Evolutionary conservation across 2,329 filamentous ascomycete species (phyloP), one percentile per base, ranked within the genome.

Genomic region (Emergomyces orientalis): DNA sequence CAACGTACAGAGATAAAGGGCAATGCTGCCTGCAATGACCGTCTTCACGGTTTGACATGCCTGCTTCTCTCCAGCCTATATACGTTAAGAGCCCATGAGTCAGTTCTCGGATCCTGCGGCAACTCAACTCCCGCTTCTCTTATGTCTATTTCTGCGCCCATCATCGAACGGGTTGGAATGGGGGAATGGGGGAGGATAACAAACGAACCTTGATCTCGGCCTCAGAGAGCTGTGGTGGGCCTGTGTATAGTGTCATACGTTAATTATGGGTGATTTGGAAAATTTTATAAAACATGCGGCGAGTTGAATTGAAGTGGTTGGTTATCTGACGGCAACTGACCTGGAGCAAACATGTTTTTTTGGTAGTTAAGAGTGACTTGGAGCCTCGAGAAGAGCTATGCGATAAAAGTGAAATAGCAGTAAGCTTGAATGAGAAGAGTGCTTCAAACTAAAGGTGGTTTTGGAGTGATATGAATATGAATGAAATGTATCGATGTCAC

Each of bases 1-100:
- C n/a, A 37, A 71, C 84, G 66, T 80, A 87, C 85, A 86, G 59
- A 87, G 78, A 75, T 87, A 87, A 59, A 87, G 79, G 34, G 85
- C 73, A 59, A 83, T 72, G 67, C 82, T 83, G 62, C 81, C 79
- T 54, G 78, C 77, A 63, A 82, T 71, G 59, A 82, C 82, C 71
- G 78, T 78, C 71, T 81, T 80, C 69, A 87, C 77, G 54, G 82
- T 82, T 67, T 78, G 74, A 62, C 72, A 73, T 32, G 84, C 84
- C 69, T 81, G 77, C 52, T 79, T 73, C 74, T 86, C 84, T 70
- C 79, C 80, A 60, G 75, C 75, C 77, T 79, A 58, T 22, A 37
- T 25, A 30, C 22, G 32, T 58, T 52, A 19, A 55, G 37, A 45
- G 52, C 51, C 54, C 17, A 37, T 22, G 41, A 11, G 47, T 25